A percentile compares a stretch with the other conserved stretches of the same genome.
phyloP scores from a whole-genome alignment of 495 filamentous ascomycete species.

The Penicillium chermesinum region DNA sequence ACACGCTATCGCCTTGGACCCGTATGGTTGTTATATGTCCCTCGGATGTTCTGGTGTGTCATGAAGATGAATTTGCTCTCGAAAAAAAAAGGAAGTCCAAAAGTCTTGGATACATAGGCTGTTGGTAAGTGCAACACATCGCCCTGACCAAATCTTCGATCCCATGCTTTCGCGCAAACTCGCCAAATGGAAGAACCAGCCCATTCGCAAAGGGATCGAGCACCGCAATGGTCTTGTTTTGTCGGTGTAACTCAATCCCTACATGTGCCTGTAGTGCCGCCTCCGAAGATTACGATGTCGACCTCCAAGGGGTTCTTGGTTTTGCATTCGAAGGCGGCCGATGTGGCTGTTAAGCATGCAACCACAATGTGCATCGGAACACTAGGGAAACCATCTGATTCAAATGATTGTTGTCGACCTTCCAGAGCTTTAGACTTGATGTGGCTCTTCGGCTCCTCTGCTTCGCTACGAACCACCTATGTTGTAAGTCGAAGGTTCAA shows the following conservation, averaged over 20 bases:
- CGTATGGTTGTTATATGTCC: not conserved
- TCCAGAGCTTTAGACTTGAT: too few species aligned
- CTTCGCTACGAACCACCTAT: too few species aligned
- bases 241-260: not conserved
- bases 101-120: not conserved
- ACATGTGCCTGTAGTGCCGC: not conserved
- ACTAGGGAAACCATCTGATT: too few species aligned
- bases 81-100: not conserved
- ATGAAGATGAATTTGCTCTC: not conserved
- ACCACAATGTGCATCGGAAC: not conserved
- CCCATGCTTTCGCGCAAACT: not conserved
- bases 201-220: not conserved
- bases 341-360: not conserved
- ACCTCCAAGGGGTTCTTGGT: not conserved
- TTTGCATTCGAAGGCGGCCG: not conserved
- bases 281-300: not conserved
- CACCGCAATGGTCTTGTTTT: not conserved
- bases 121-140: not conserved
- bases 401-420: too few species aligned
- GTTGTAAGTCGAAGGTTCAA: too few species aligned
- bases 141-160: not conserved
- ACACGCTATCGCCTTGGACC: not conserved
- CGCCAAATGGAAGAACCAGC: not conserved
- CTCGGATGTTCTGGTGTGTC: not conserved
- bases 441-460: too few species aligned